phyloP scores from a whole-genome alignment of 768 basidiomycete genomes.

The Suillus decipiens region DNA sequence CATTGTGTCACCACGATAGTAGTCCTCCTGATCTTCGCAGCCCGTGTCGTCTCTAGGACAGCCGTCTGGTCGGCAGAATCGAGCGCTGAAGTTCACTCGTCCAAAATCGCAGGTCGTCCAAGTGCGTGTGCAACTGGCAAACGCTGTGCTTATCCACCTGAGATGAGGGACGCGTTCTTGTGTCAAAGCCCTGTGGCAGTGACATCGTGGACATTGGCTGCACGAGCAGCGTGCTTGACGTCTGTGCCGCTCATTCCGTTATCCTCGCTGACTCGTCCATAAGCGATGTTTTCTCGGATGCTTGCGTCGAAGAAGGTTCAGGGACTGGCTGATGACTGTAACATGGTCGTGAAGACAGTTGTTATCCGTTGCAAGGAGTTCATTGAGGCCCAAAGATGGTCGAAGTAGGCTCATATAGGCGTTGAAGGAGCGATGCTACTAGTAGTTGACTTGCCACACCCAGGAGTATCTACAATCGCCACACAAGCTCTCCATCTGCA shows the following conservation, averaged over 20 bases:
- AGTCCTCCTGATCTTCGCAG: conserved; percentile 68
- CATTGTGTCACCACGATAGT: conserved; percentile 94
- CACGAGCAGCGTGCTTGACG: conserved; percentile 68
- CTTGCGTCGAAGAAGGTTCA: conserved; percentile 88
- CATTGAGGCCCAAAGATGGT: conserved; percentile 58
- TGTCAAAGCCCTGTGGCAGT: conserved; percentile 85
- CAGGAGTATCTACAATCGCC: conserved; percentile 92
- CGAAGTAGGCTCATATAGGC: conserved; percentile 77
- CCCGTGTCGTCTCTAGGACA: conserved; percentile 74
- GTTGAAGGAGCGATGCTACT: conserved; percentile 83
- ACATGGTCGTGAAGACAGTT: conserved; percentile 80
- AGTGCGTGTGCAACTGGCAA: conserved; percentile 90
- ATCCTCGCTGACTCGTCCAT: conserved; percentile 49
- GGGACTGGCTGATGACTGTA: conserved; percentile 85
- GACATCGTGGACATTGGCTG: conserved; percentile 79
- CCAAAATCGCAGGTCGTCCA: conserved; percentile 76
- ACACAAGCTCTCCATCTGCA: conserved; percentile 78
- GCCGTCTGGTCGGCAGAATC: conserved; percentile 83
- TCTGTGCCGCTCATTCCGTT: conserved; percentile 50
- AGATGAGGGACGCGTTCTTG: conserved; percentile 90
- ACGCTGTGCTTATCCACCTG: conserved; percentile 96
- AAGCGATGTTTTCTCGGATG: conserved; percentile 87
- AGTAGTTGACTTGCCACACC: conserved; percentile 93
- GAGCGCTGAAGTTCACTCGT: conserved; percentile 94
- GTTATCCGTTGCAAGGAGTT: conserved; percentile 61